A percentile compares a stretch with the other conserved stretches of the same genome.
These are phyloP conservation scores for Dictyostelium intermedium DNA, from an alignment of 78 protist species.

Conservation along the genomic window DNA sequence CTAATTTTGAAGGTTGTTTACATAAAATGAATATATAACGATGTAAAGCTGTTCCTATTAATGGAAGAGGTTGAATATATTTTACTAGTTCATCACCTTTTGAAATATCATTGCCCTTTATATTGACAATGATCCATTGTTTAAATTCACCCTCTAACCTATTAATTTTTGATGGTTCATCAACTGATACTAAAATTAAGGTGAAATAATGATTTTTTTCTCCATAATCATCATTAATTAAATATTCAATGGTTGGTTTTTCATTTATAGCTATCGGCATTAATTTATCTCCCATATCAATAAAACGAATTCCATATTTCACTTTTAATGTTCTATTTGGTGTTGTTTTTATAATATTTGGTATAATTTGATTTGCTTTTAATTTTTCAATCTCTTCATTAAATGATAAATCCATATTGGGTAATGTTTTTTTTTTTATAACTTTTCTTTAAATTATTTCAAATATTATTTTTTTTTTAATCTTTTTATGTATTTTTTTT, in stretches of 20 bases:
- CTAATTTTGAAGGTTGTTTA: slow-evolving; percentile 2
- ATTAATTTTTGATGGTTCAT: slow-evolving; percentile 26
- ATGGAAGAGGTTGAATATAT: slow-evolving; percentile 17
- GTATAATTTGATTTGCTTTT: neutral
- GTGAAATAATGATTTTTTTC: neutral
- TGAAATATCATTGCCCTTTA: slow-evolving; percentile 9
- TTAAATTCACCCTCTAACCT: neutral
- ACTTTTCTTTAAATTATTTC: neutral
- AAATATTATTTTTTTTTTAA: neutral
- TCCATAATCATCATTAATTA: neutral
- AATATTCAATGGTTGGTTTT: neutral
- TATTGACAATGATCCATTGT: slow-evolving; percentile 25
- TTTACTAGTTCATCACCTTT: slow-evolving; percentile 21
- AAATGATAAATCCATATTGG: neutral
- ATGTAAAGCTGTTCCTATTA: slow-evolving; percentile 18
- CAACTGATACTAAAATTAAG: neutral
- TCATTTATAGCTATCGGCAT: neutral
- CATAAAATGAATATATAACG: slow-evolving; percentile 15
- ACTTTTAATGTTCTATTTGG: neutral
- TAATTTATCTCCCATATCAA: neutral
- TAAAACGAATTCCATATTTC: neutral
- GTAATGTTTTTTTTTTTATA: neutral
- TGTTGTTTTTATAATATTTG: neutral
- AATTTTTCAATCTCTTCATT: neutral
- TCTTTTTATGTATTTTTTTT: neutral